Evolutionary conservation across 2,329 filamentous ascomycete species (phyloP), one percentile per base, ranked within the genome.

Genomic region (Fusarium robinianum): DNA sequence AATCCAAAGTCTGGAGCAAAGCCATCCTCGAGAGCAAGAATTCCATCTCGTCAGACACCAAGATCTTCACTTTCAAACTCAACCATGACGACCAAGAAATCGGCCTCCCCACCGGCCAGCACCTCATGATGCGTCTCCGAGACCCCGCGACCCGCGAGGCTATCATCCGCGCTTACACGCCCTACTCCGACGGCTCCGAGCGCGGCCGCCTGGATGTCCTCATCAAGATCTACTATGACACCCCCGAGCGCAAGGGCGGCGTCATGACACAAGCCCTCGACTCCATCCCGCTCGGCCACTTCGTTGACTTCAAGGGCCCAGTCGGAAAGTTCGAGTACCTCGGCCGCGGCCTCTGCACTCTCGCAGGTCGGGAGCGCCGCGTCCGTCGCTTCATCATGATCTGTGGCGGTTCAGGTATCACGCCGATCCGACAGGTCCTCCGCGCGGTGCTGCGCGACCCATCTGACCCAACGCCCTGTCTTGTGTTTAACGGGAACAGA

Each of bases 111-210:
- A 82, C 87, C 0, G 91, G 91, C 11, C 88, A 96, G 63, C 91
- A 96, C 67, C 72, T 96, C 2, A 88, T 95, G 82, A 79, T 96
- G 61, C 85, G 88, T 4, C 74, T 95, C 3, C 81, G 81, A 17
- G 88, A 95, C 61, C 83, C 86, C 0, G 81, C 75, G 0, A 85
- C 82, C 0, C 73, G 74, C 31, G 86, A 92, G 61, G 76, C 83
- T 21, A 85, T 95, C 55, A 90, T 95, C 58, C 81, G 91, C 15
- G 84, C 88, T 5, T 96, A 96, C 70, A 96, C 91, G 1, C 91
- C 90, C 0, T 81, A 94, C 18, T 91, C 88, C 0, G 76, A 86
- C 36, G 76, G 55, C 3, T 69, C 67, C 1, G 74, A 83, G 15
- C 70, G 72, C 44, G 90, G 90, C 0, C 76, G 69, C 37, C 72